Evolutionary conservation across 257 asterid genomes (phyloP), one percentile per base, ranked within the genome.

Genomic region (Fraxinus americana): DNA sequence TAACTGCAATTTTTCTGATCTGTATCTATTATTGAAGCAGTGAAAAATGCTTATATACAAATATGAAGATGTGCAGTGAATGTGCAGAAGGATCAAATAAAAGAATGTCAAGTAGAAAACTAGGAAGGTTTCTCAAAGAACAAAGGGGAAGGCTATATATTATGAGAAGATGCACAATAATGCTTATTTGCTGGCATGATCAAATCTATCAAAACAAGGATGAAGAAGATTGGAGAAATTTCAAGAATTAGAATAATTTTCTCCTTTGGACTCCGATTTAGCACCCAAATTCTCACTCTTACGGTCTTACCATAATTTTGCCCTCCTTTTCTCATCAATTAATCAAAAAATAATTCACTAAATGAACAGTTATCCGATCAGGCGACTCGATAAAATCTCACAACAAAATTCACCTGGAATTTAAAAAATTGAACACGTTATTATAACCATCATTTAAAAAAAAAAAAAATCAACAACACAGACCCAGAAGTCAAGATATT

Each of bases 141-240:
- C 94, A 88, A 27, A 89, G 92, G 81, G 97, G 92, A 65, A 88
- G 92, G 78, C 83, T 91, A 48, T 91, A 92, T 73, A 92, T 92
- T 4, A 39, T 88, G 70, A 76, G 92, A 82, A 92, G 94, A 89
- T 92, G 97, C 50, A 93, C 89, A 3, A 89, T 89, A 14, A 91
- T 91, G 94, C 94, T 92, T 71, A 87, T 92, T 35, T 92, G 96
- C 74, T 92, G 96, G 97, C 91, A 86, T 50, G 96, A 92, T 32
- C 90, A 71, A 87, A 87, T 4, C 13, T 1, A 27, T 72, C 35
- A 35, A 35, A 12, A 8, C 2, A 57, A 21, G 66, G 14, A 5
- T 5, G 27, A 54, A 13, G 43, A 38, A 38, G 11, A 38, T 38
- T 38, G 8, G 43, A 38, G 43, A 38, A 38, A 38, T 38, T 67